Conservation (phyloP, 495 filamentous ascomycete genomes). For the Hyaloscypha bicolor region DNA sequence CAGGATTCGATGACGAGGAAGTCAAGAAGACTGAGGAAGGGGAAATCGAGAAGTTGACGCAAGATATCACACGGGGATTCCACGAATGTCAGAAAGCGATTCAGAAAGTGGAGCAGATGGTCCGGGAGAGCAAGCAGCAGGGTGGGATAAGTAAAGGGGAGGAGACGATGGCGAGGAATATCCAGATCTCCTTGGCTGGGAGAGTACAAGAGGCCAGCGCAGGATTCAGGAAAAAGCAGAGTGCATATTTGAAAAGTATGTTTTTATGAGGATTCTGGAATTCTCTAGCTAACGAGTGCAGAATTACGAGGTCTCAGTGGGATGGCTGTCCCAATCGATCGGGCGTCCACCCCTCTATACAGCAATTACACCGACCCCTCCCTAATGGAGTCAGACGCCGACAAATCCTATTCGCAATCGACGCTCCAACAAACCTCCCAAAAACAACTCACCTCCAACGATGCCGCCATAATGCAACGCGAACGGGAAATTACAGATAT, state of each 20-base stretch:
- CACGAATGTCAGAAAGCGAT: slow-evolving; percentile 89
- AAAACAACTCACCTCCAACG: slow-evolving; percentile 72
- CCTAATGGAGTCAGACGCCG: slow-evolving; percentile 84
- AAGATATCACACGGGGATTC: slow-evolving; percentile 85
- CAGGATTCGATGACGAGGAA: slow-evolving; percentile 95
- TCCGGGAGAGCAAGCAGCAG: slow-evolving; percentile 67
- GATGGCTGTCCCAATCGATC: slow-evolving; percentile 46
- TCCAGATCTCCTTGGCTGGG: slow-evolving; percentile 85
- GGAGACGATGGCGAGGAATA: slow-evolving; percentile 94
- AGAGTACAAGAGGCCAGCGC: slow-evolving; percentile 93
- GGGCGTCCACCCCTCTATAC: slow-evolving; percentile 64
- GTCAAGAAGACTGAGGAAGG: slow-evolving; percentile 79
- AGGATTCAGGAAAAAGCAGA: slow-evolving; percentile 93
- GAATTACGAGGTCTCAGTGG: slow-evolving; percentile 78
- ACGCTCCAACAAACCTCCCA: slow-evolving; percentile 65
- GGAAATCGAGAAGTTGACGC: slow-evolving; percentile 87
- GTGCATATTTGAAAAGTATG: slow-evolving; percentile 91
- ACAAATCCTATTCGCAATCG: slow-evolving; percentile 88
- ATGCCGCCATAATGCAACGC: slow-evolving; percentile 83
- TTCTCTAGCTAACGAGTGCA: slow-evolving; percentile 41
- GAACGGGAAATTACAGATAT: slow-evolving; percentile 98
- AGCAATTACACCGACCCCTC: slow-evolving; percentile 66
- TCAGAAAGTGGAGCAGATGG: slow-evolving; percentile 82
- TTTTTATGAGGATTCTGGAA: background rate
- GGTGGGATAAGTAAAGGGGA: slow-evolving; percentile 76